phyloP scores from a whole-genome alignment of 495 filamentous ascomycete species.

The Penicillium cosmopolitanum region DNA sequence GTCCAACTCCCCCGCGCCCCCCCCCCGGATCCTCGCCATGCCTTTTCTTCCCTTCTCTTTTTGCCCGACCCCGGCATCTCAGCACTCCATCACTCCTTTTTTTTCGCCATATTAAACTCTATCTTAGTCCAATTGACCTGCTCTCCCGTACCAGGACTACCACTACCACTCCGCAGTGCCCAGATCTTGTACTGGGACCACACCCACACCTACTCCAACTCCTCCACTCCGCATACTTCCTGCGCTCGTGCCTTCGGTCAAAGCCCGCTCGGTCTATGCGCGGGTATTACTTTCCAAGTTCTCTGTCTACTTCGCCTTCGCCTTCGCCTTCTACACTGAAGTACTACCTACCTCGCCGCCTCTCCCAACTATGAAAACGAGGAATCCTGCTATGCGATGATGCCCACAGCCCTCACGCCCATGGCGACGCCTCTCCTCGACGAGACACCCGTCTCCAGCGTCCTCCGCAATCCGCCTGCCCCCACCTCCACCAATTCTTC shows the following conservation, averaged over 20 bases:
- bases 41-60: constrained; percentile 16
- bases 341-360: background rate
- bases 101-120: constrained; percentile 18
- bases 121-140: background rate
- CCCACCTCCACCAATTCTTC: background rate
- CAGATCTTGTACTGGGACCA: background rate
- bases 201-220: background rate
- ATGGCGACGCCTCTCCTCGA: constrained; percentile 42
- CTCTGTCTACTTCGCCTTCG: background rate
- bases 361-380: constrained; percentile 35
- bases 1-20: constrained; percentile 29
- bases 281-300: constrained; percentile 3
- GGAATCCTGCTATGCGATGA: constrained; percentile 42
- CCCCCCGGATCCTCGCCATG: constrained; percentile 12
- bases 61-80: background rate
- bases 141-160: background rate
- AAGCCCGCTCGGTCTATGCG: constrained; percentile 17
- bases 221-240: background rate
- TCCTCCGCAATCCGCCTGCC: constrained; percentile 6
- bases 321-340: background rate
- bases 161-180: no score
- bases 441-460: constrained; percentile 16
- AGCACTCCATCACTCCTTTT: background rate
- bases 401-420: constrained; percentile 45
- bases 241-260: constrained; percentile 8